These are phyloP conservation scores for Tricholoma matsutake DNA, from an alignment of 768 basidiomycete species.

Conservation along the genomic window DNA sequence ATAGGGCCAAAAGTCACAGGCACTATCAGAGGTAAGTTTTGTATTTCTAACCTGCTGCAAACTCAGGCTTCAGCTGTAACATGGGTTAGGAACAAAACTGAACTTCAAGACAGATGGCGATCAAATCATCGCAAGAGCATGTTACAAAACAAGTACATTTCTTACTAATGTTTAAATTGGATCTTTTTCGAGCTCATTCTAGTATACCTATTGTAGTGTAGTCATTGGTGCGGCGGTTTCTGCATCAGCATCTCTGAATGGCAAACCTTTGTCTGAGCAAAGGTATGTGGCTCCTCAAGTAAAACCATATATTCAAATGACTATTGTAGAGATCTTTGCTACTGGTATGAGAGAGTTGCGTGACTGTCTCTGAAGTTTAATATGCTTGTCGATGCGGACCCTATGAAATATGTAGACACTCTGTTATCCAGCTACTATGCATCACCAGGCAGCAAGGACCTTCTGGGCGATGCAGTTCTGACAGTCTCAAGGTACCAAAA, in stretches of 20 bases:
- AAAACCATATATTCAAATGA: not conserved
- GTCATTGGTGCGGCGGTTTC: not conserved
- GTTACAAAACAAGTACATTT: not conserved
- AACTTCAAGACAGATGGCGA: not conserved
- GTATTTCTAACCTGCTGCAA: not conserved
- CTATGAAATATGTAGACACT: not conserved
- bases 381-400: not conserved
- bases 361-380: not conserved
- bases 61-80: not conserved
- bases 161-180: not conserved
- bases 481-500: not conserved
- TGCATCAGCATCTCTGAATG: not conserved
- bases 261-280: not conserved
- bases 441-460: not conserved
- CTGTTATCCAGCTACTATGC: not conserved
- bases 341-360: not conserved
- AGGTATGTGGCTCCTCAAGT: not conserved
- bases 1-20: slow-evolving; percentile 16
- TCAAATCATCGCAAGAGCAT: not conserved
- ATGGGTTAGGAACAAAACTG: not conserved
- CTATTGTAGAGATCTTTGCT: not conserved
- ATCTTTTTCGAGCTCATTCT: not conserved
- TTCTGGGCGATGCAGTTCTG: not conserved
- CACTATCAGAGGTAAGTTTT: slow-evolving; percentile 16
- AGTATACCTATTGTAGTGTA: not conserved